Base-by-base conservation (phyloP, 148 eudicot genomes). In the Amaranthus cruentus region DNA sequence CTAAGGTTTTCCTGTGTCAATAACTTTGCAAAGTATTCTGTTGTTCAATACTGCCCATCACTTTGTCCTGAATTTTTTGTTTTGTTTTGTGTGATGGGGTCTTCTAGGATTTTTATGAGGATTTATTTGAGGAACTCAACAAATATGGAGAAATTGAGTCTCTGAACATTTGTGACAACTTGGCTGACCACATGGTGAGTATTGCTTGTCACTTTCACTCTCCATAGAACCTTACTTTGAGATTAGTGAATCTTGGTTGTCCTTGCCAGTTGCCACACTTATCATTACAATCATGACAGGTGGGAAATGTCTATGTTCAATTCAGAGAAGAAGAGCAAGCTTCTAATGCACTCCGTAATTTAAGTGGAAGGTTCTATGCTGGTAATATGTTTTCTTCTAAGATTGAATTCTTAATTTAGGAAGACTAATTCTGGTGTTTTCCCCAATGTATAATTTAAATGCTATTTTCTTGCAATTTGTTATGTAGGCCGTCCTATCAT, bases 241-340 rank as follows among this genome's bases (percentile, higher is more conserved):
- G 2, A 15, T 66, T 21, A 48, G n/a, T 12, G 44, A 49, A 21
- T 47, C 48, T 13, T 14, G 51, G 54, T 57, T 49, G 4, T 18
- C 62, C 15, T 5, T 6, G 9, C 7, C 52, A 46, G 12, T 5
- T 6, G 9, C 7, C 52, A 46, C 21, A 8, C 9, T 59, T 49
- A 28, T 66, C n/a, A 43, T 59, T 50, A 65, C 18, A 62, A 47
- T 47, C 28, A 58, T 69, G 58, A 71, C 85, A 94, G 98, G 97
- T 94, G 74, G 97, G 98, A 15, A 94, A 94, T 79, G 98, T 91
- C 47, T 94, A 91, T 82, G 97, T 94, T 62, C 93, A 94, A 81
- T 91, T 82, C 62, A 84, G 97, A 47, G 97, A 94, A 82, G 96
- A 94, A 77, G 98, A 94, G 62, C 88, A 89, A 50, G 98, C 98